Evolutionary conservation across 371 early-diverging fungal species (phyloP).

Genomic region (Rhizopus delemar): DNA sequence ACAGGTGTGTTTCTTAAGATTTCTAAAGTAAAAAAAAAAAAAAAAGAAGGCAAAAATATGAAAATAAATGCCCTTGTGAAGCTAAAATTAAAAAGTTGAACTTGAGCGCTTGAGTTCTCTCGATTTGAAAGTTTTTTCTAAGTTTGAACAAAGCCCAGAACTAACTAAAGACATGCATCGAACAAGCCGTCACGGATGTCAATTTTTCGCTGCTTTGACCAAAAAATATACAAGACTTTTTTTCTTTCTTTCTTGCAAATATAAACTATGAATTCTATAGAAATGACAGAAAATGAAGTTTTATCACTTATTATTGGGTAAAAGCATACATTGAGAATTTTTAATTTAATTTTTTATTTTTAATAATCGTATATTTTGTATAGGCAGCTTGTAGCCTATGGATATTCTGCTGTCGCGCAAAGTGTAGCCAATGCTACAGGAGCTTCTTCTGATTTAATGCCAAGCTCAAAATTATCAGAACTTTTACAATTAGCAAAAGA

Average conservation of each 20-base stretch:
- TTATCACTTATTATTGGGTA: constrained; percentile 62
- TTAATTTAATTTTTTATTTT: not conserved
- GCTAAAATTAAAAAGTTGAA: no score
- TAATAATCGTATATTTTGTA: not conserved
- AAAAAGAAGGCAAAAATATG: no score
- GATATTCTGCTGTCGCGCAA: constrained; percentile 62
- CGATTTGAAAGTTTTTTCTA: no score
- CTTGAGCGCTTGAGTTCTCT: no score
- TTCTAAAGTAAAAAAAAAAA: no score
- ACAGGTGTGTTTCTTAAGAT: no score
- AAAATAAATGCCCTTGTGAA: no score
- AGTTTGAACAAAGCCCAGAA: no score
- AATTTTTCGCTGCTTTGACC: not conserved
- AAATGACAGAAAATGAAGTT: constrained; percentile 55
- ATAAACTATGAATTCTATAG: constrained; percentile 23
- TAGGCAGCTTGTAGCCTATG: constrained; percentile 69
- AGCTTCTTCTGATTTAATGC: constrained; percentile 48
- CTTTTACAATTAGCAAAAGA: constrained; percentile 54
- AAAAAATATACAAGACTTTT: not conserved
- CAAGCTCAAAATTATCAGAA: constrained; percentile 56
- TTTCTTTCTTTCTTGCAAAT: not conserved
- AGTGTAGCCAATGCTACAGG: constrained; percentile 64
- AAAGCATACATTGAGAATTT: not conserved
- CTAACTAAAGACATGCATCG: no score
- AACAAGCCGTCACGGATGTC: not conserved